Evolutionary conservation across 345 rosid genomes (phyloP), one percentile per base, ranked within the genome.

Genomic region (Ceriops zippeliana): DNA sequence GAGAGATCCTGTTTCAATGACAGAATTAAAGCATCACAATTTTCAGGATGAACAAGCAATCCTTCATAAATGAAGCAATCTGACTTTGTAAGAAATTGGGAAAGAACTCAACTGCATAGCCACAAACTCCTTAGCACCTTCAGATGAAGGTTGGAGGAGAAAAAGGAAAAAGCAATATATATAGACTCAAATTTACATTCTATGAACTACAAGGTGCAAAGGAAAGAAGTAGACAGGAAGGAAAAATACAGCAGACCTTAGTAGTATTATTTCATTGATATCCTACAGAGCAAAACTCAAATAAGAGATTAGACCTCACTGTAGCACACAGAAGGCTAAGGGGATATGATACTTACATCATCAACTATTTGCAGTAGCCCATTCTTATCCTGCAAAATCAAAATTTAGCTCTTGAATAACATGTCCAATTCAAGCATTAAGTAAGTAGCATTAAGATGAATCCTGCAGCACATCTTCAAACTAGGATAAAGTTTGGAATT

Each of bases 311-410:
- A 4, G 56, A 46, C 28, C 42, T 20, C 49, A 54, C 42, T 52
- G 20, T 63, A 63, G 63, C 49, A 65, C 5, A 6, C 13, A 13
- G 20, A 8, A 47, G 2, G 22, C 6, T n/a, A 16, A 54, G 1
- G 21, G 13, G 49, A 52, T 58, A 35, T 19, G 49, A 66, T 65
- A 67, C 96, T 90, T 89, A 93, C 97, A 81, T 93, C 96, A 73
- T 93, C 96, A 71, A 93, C 97, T 60, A 90, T 86, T 83, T 87
- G 97, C 81, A 90, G 73, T 57, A 72, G 70, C 62, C 97, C 98
- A 69, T 78, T 76, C 49, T 62, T 72, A 84, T 87, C 97, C 97
- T 93, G 93, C 90, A 83, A 56, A 79, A 67, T 72, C 24, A 56
- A 75, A 77, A 69, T 56, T 46, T 60, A 56, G 24, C 56, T 65